These are phyloP conservation scores for Hortaea sp. DNA, from an alignment of 2,329 filamentous ascomycete genomes.

Conservation along the genomic window DNA sequence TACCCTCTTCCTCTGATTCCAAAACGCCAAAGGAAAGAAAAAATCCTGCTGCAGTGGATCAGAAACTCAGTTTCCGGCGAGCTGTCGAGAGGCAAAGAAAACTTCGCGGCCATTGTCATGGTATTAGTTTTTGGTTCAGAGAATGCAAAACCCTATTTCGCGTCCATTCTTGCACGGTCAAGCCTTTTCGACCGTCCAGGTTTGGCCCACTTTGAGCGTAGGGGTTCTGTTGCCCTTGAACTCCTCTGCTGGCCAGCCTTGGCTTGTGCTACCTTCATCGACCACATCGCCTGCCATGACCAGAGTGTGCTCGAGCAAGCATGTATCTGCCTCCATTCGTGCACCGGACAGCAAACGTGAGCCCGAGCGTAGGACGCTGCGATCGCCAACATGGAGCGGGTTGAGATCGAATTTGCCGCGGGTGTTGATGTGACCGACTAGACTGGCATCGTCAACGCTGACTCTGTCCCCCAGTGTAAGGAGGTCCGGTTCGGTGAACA, in stretches of 20 bases:
- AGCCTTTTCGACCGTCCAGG: background rate
- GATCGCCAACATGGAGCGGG: conserved; percentile 38
- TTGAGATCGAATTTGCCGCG: conserved; percentile 49
- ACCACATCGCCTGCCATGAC: conserved; percentile 49
- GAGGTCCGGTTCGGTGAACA: conserved; percentile 50
- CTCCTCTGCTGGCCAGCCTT: conserved; percentile 45
- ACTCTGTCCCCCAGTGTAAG: conserved; percentile 45
- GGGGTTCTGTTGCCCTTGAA: conserved; percentile 25
- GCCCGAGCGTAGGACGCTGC: conserved; percentile 44
- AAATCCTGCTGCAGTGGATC: too few relatives aligned
- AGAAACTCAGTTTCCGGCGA: too few relatives aligned
- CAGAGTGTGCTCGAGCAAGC: conserved; percentile 48
- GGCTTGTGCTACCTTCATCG: conserved; percentile 40
- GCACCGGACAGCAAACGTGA: conserved; percentile 45
- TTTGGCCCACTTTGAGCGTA: conserved; percentile 9
- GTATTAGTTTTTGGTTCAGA: too few relatives aligned
- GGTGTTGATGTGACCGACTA: conserved; percentile 49
- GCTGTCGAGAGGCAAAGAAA: too few relatives aligned
- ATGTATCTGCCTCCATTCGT: conserved; percentile 43
- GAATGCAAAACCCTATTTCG: too few relatives aligned
- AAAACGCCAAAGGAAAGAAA: too few relatives aligned
- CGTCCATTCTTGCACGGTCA: too few relatives aligned
- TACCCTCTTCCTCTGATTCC: too few relatives aligned
- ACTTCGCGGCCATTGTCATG: too few relatives aligned
- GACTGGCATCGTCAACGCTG: conserved; percentile 44